These are phyloP conservation scores for Sphaerulina populicola DNA, from an alignment of 2,329 filamentous ascomycete genomes.

Conservation along the genomic window DNA sequence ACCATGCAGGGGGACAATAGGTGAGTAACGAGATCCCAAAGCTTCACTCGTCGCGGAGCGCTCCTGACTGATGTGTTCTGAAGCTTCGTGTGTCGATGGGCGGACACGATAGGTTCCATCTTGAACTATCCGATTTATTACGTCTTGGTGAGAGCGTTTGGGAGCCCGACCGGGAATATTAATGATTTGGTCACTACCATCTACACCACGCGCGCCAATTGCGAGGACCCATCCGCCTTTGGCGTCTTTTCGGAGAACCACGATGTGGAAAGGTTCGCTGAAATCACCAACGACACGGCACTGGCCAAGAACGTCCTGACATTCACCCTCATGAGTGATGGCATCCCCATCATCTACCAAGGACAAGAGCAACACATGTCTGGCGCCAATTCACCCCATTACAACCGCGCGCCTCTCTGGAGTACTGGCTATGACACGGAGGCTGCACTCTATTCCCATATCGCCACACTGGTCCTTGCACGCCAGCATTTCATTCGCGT, in stretches of 20 bases:
- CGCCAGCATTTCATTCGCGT: conserved; percentile 37
- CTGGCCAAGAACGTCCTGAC: conserved; percentile 36
- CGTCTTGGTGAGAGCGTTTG: conserved; percentile 33
- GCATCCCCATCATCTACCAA: conserved; percentile 38
- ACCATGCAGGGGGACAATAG: conserved; percentile 30
- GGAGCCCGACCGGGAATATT: conserved; percentile 33
- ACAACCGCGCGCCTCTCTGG: conserved; percentile 37
- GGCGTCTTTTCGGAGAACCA: conserved; percentile 38
- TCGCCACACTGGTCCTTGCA: conserved; percentile 36
- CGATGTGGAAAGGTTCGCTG: conserved; percentile 35
- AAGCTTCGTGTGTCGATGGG: conserved; percentile 32
- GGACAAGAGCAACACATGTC: conserved; percentile 39
- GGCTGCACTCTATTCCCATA: conserved; percentile 36
- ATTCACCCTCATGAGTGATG: conserved; percentile 36
- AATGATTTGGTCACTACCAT: conserved; percentile 33
- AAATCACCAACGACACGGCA: conserved; percentile 32
- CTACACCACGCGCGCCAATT: conserved; percentile 30
- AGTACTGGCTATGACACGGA: conserved; percentile 34
- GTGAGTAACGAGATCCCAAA: not conserved
- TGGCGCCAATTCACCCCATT: conserved; percentile 27
- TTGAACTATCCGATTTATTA: conserved; percentile 37
- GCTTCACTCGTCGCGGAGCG: not conserved
- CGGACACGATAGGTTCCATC: conserved; percentile 32
- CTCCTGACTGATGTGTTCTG: not conserved
- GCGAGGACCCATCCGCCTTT: conserved; percentile 34